phyloP scores from a whole-genome alignment of 2,329 filamentous ascomycete genomes.

The Phialophora tarda region DNA sequence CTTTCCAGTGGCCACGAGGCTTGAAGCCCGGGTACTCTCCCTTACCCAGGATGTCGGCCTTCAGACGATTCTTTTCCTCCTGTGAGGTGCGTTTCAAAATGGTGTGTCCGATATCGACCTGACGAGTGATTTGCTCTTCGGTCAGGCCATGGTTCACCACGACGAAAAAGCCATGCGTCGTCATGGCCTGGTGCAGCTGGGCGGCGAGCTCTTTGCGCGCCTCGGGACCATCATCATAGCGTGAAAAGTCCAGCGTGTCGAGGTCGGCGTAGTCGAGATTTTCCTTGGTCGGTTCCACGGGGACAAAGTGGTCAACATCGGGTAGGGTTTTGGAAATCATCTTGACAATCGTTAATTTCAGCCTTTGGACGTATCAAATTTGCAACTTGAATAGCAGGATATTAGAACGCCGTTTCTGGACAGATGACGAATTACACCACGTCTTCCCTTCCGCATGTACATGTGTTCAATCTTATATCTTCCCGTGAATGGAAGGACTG shows the following conservation, averaged over 20 bases:
- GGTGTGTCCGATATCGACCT: slow-evolving; percentile 66
- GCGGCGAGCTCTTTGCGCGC: slow-evolving; percentile 15
- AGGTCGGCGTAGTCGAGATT: slow-evolving; percentile 16
- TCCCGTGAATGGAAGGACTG: too few species aligned
- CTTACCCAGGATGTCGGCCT: slow-evolving; percentile 52
- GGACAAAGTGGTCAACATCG: slow-evolving; percentile 24
- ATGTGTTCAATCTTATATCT: too few species aligned
- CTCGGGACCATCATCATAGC: slow-evolving; percentile 16
- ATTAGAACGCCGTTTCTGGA: too few species aligned
- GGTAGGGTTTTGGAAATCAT: slow-evolving; percentile 26
- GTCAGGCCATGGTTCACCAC: slow-evolving; percentile 66
- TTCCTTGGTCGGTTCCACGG: slow-evolving; percentile 18
- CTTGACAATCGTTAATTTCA: not conserved
- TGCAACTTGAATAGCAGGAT: too few species aligned
- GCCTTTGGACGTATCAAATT: too few species aligned
- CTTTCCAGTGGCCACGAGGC: slow-evolving; percentile 50
- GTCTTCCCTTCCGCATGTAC: too few species aligned
- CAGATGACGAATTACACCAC: too few species aligned
- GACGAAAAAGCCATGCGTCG: slow-evolving; percentile 61
- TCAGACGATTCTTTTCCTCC: slow-evolving; percentile 63
- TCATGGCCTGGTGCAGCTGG: slow-evolving; percentile 23
- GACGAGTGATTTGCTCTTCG: slow-evolving; percentile 64
- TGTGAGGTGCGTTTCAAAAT: slow-evolving; percentile 63
- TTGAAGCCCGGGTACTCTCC: slow-evolving; percentile 65
- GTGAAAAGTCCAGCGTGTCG: slow-evolving; percentile 13